Conservation (phyloP, 768 basidiomycete species). For the Cantharellus cinnabarinus region DNA sequence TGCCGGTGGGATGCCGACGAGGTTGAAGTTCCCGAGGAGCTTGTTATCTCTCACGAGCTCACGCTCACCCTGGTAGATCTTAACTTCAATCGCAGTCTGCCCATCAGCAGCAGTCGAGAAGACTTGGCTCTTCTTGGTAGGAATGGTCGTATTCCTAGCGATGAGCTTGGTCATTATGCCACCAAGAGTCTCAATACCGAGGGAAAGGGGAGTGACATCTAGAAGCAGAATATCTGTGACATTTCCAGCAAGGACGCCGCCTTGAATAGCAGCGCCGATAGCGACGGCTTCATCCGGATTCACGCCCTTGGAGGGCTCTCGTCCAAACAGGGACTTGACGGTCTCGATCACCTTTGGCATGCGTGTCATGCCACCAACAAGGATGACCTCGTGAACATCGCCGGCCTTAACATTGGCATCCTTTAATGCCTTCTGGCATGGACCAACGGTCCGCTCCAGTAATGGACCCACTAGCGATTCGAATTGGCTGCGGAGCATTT, state of each 20-base stretch:
- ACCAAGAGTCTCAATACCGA: constrained; percentile 94
- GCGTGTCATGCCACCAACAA: constrained; percentile 96
- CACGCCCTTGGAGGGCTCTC: constrained; percentile 95
- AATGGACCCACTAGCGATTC: constrained; percentile 68
- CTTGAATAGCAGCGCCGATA: constrained; percentile 94
- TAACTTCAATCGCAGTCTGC: constrained; percentile 98
- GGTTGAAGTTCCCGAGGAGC: constrained; percentile 96
- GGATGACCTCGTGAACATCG: constrained; percentile 90
- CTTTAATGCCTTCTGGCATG: constrained; percentile 89
- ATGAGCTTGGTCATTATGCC: constrained; percentile 99
- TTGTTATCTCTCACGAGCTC: constrained; percentile 98
- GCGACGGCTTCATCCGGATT: constrained; percentile 99
- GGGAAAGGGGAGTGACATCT: constrained; percentile 90
- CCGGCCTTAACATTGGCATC: constrained; percentile 86
- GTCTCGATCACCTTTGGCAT: constrained; percentile 93
- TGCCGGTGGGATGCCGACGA: constrained; percentile 86
- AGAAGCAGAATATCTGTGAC: constrained; percentile 90
- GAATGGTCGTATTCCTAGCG: constrained; percentile 95
- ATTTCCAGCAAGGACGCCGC: constrained; percentile 90
- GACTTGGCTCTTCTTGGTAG: constrained; percentile 97
- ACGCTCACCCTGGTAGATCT: constrained; percentile 99
- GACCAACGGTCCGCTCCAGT: constrained; percentile 77
- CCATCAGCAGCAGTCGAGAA: constrained; percentile 99
- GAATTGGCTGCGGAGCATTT: constrained; percentile 74
- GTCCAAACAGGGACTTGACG: constrained; percentile 83